phyloP scores from a whole-genome alignment of 177 flowering plant genomes.

The Vitis hybrid region DNA sequence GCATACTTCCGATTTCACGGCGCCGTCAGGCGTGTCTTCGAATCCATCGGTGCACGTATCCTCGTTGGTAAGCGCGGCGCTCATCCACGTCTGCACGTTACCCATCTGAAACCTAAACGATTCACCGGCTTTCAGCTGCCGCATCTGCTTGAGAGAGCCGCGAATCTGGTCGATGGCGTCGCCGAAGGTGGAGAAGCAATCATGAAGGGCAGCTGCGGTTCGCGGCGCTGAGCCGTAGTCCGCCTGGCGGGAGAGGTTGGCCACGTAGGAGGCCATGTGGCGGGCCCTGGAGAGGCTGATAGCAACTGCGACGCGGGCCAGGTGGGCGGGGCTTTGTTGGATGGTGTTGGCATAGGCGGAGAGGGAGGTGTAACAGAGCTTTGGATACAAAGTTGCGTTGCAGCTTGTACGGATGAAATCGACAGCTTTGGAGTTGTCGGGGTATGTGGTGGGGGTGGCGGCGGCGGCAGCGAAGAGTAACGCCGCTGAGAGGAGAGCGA shows the following conservation, averaged over 20 bases:
- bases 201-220: constrained; percentile 54
- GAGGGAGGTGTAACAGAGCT: constrained; percentile 64
- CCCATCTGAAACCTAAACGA: constrained; percentile 57
- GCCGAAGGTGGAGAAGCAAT: constrained; percentile 56
- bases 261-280: constrained; percentile 32
- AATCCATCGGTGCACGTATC: constrained; percentile 84
- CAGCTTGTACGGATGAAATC: constrained; percentile 79
- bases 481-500: constrained; percentile 10
- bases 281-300: constrained; percentile 51
- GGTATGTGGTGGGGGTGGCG: constrained; percentile 11
- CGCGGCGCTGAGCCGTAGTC: constrained; percentile 34
- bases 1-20: constrained; percentile 45
- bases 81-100: constrained; percentile 95
- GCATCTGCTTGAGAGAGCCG: constrained; percentile 69
- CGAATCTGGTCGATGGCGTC: constrained; percentile 73
- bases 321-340: constrained; percentile 43
- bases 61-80: constrained; percentile 83
- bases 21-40: constrained; percentile 39
- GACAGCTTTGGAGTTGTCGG: too few species aligned
- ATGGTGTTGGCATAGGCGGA: constrained; percentile 49
- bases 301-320: constrained; percentile 55
- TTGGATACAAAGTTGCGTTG: constrained; percentile 58
- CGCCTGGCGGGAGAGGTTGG: constrained; percentile 38
- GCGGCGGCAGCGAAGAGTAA: not conserved
- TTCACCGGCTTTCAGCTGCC: constrained; percentile 32